Conservation (phyloP, 192 early-diverging fungal species). For the Coemansia sp. region DNA sequence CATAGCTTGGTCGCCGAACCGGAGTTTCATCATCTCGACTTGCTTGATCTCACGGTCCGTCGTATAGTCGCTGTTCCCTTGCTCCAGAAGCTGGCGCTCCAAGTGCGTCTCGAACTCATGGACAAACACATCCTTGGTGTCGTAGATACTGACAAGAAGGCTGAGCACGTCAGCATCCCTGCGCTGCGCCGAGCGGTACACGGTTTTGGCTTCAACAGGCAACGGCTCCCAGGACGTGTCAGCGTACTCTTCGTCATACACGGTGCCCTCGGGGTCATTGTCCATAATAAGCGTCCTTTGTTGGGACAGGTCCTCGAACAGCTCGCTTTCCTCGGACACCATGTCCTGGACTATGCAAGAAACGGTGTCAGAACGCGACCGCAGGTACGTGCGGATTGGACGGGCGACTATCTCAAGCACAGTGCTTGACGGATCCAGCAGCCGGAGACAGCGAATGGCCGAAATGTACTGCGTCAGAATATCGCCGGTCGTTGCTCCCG, state of each 20-base stretch:
- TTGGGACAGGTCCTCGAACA: slow-evolving; percentile 52
- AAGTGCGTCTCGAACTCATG: slow-evolving; percentile 68
- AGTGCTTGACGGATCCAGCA: slow-evolving; percentile 67
- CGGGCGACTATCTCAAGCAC: slow-evolving; percentile 64
- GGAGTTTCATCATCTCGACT: slow-evolving; percentile 72
- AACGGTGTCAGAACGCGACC: slow-evolving; percentile 66
- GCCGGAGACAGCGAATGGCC: slow-evolving; percentile 65
- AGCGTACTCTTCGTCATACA: slow-evolving; percentile 59
- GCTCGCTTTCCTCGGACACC: slow-evolving; percentile 63
- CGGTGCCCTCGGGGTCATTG: slow-evolving; percentile 30
- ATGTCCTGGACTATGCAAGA: slow-evolving; percentile 65
- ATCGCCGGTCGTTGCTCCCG: slow-evolving; percentile 68
- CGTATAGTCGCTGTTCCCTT: slow-evolving; percentile 21
- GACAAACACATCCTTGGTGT: slow-evolving; percentile 67
- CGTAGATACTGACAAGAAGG: slow-evolving; percentile 68
- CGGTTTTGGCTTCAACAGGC: slow-evolving; percentile 57
- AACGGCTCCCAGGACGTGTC: slow-evolving; percentile 59
- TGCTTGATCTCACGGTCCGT: slow-evolving; percentile 63
- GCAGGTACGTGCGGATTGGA: slow-evolving; percentile 62
- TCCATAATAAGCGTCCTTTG: slow-evolving; percentile 12
- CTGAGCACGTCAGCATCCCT: slow-evolving; percentile 64
- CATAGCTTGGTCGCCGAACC: slow-evolving; percentile 65
- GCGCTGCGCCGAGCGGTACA: slow-evolving; percentile 25
- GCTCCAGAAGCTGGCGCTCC: slow-evolving; percentile 54
- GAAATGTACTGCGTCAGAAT: slow-evolving; percentile 72